Percentiles rank a stretch among this genome's conserved stretches.
Conservation (phyloP, 108 stramenopile species). For the Skeletonema tropicum region DNA sequence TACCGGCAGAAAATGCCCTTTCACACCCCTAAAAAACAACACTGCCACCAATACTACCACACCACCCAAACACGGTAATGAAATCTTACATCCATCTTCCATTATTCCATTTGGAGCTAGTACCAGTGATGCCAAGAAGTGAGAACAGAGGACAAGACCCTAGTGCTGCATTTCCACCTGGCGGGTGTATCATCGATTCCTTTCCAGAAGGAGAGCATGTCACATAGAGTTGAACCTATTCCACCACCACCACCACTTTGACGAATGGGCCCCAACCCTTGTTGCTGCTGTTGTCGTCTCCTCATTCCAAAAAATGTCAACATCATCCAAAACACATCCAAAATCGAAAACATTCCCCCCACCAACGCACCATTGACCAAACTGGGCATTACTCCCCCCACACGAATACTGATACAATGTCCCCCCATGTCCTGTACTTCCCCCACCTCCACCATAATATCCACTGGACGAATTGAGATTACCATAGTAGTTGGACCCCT, state of each 20-base stretch:
- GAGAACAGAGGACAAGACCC: slow-evolving; percentile 14
- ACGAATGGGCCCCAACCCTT: neutral
- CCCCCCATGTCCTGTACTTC: slow-evolving; percentile 51
- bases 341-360: slow-evolving; percentile 68
- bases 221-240: neutral
- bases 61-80: slow-evolving; percentile 37
- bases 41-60: slow-evolving; percentile 30
- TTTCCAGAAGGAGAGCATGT: neutral
- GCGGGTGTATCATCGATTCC: slow-evolving; percentile 25
- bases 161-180: slow-evolving; percentile 47
- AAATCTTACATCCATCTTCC: slow-evolving; percentile 50
- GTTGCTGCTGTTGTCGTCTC: slow-evolving; percentile 43
- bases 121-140: slow-evolving; percentile 38
- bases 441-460: slow-evolving; percentile 15
- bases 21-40: slow-evolving; percentile 16
- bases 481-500: slow-evolving; percentile 14
- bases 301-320: slow-evolving; percentile 86
- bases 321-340: slow-evolving; percentile 87
- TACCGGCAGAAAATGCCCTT: slow-evolving; percentile 41
- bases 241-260: neutral
- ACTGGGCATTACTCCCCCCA: slow-evolving; percentile 55
- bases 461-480: neutral
- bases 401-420: slow-evolving; percentile 80
- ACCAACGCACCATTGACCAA: slow-evolving; percentile 70
- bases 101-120: slow-evolving; percentile 29